Percentiles rank a stretch among this genome's conserved stretches.
Conservation (phyloP, 129 eudicot species). For the Dittrichia graveolens region DNA sequence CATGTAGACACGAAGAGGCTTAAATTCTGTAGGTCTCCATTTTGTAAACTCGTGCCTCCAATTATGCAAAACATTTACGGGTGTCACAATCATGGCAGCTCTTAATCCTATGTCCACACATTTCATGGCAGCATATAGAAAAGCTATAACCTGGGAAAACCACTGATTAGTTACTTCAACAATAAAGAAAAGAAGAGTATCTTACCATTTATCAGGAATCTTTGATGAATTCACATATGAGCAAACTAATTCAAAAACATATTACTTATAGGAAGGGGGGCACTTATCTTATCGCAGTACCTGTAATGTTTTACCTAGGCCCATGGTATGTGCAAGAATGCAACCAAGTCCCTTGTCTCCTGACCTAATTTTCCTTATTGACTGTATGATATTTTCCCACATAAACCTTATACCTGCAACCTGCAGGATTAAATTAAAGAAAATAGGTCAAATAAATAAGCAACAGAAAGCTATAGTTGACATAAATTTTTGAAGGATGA, state of each 20-base stretch:
- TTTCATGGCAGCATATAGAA: constrained; percentile 94
- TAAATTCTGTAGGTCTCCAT: constrained; percentile 87
- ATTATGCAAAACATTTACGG: constrained; percentile 94
- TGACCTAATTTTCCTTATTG: constrained; percentile 67
- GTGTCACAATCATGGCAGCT: constrained; percentile 86
- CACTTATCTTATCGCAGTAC: constrained; percentile 42
- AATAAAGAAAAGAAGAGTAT: no score
- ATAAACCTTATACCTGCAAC: constrained; percentile 88
- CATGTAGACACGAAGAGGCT: constrained; percentile 87
- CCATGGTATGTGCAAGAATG: constrained; percentile 99
- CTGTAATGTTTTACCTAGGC: constrained; percentile 98
- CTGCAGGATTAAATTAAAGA: constrained; percentile 41
- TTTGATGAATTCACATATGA: constrained; percentile 6
- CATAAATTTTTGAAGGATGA: neutral
- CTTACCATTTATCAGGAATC: neutral
- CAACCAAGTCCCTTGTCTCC: constrained; percentile 99
- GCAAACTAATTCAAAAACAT: neutral
- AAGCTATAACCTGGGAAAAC: constrained; percentile 73
- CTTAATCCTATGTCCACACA: constrained; percentile 77
- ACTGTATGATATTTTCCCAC: constrained; percentile 97
- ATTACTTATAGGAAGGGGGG: neutral
- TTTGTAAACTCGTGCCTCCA: constrained; percentile 89
- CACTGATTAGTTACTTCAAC: constrained; percentile 10
- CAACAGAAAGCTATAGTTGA: neutral
- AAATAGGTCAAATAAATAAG: neutral